Evolutionary conservation across 75 land plant genomes (phyloP), one percentile per base, ranked within the genome.

Genomic region (Gnetum montanum): DNA sequence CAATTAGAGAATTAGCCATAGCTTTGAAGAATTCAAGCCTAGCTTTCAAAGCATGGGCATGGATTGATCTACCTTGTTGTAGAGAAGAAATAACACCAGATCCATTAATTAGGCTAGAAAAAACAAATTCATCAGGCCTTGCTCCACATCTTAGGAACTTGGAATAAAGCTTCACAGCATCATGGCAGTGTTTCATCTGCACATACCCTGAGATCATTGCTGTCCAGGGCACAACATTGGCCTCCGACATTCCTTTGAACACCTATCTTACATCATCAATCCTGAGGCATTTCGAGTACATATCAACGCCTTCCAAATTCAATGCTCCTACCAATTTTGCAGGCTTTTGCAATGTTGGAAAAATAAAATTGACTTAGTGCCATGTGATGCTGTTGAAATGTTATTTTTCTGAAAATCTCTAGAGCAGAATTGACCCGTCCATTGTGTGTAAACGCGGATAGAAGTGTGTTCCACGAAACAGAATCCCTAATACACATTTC

Each of bases 1-100:
- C 76, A 24, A 81, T 51, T 20, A 81, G 44, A 20, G 87, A 70
- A 56, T 69, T 76, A 49, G 59, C 60, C 8, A 64, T 37, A 25
- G 61, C 46, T 4, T 34, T 52, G 34, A 55, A 43, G 12, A 37
- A 44, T 44, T n/a, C 66, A 27, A 55, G 54, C 28, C 61, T 56
- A 16, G 51, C 38, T 34, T 36, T 46, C 20, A 8, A 41, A 16
- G 46, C 51, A 31, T 51, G 62, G 24, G 1, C 46, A 50, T 58
- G 66, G 31, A 69, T 33, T 63, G 52, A 57, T 7, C 45, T 34
- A n/a, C 56, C 77, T 40, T 48, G 31, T 29, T 49, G 60, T 52
- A 64, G 49, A 12, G 61, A 50, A 18, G 60, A 67, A 24, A 57
- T 12, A 15, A 60, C 61, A 48, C 59, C 64, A 38, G 67, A 58